Conservation (phyloP, 2,329 filamentous ascomycete species). For the Xylaria arbuscula region DNA sequence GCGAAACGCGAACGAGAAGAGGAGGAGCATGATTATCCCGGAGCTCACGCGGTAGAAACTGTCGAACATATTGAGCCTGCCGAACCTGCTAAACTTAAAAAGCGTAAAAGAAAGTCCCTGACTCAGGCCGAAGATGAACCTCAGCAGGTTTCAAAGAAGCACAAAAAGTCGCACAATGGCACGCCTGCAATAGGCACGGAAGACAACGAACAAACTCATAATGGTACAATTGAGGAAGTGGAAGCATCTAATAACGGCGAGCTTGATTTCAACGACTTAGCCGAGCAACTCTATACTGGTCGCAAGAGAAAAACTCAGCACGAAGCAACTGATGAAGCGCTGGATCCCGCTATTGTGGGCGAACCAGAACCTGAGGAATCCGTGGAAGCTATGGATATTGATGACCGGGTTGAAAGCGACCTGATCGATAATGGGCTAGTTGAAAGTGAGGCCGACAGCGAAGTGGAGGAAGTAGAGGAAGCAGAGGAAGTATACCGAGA, state of each 20-base stretch:
- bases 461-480: neutral
- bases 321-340: conserved; percentile 14
- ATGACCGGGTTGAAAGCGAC: conserved; percentile 5
- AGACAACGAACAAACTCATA: conserved; percentile 7
- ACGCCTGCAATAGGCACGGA: neutral
- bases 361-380: conserved; percentile 14
- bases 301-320: conserved; percentile 33
- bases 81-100: conserved; percentile 9
- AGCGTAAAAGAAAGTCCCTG: conserved; percentile 34
- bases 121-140: conserved; percentile 19
- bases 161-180: conserved; percentile 31
- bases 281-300: conserved; percentile 42
- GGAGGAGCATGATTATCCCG: conserved; percentile 7
- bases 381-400: conserved; percentile 21
- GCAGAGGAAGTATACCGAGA: conserved; percentile 26
- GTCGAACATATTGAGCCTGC: neutral
- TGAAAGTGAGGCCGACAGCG: conserved; percentile 14
- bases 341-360: neutral
- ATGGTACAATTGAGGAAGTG: neutral
- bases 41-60: neutral
- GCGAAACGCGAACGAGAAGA: conserved; percentile 28
- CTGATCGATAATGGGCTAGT: conserved; percentile 1
- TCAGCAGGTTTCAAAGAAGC: conserved; percentile 36
- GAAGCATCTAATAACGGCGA: conserved; percentile 2
- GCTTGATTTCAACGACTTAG: conserved; percentile 42